Evolutionary conservation across 306 rosid genomes (phyloP), one percentile per base, ranked within the genome.

Genomic region (Trichosanthes truncata): DNA sequence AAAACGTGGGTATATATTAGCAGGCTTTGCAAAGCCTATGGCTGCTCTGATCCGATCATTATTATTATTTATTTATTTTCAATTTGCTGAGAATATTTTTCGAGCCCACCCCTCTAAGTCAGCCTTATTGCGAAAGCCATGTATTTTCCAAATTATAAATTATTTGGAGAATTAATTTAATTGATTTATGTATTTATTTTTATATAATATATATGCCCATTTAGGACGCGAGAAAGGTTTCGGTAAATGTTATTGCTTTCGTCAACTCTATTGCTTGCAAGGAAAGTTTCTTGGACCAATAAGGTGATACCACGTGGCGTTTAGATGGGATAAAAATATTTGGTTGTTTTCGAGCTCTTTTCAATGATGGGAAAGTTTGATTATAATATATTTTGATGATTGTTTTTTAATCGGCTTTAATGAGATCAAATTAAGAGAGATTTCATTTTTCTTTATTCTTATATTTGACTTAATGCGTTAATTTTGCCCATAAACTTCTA

Each of bases 121-220:
- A 85, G 84, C 90, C 89, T 88, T 89, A 71, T 45, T 49, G 61
- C 78, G 45, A 74, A 74, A 74, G 78, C 29, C 61, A 74, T 49
- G 78, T 5, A 49, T 49, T 49, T 74, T 74, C 57, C 3, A 49
- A 49, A 31, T 23, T 21, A 72, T n/a, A n/a, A n/a, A n/a, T n/a
- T n/a, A n/a, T n/a, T n/a, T n/a, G n/a, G n/a, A n/a, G n/a, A 72
- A 14, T n/a, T 56, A 56, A 56, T 6, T 61, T 12, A 10, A 51
- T 63, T 63, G 5, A 31, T 62, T 5, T 10, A 62, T 62, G 15
- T 62, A 12, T 62, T 15, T 63, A 6, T n/a, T n/a, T n/a, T n/a
- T 53, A 20, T 53, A 20, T 53, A n/a, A 53, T 20, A 62, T 41
- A n/a, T 41, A 12, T 40, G 71, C 23, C 18, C 33, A 41, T 67